Evolutionary conservation across 169 alveolate genomes (phyloP), one percentile per base, ranked within the genome.

Genomic region (Eimeria necatrix): DNA sequence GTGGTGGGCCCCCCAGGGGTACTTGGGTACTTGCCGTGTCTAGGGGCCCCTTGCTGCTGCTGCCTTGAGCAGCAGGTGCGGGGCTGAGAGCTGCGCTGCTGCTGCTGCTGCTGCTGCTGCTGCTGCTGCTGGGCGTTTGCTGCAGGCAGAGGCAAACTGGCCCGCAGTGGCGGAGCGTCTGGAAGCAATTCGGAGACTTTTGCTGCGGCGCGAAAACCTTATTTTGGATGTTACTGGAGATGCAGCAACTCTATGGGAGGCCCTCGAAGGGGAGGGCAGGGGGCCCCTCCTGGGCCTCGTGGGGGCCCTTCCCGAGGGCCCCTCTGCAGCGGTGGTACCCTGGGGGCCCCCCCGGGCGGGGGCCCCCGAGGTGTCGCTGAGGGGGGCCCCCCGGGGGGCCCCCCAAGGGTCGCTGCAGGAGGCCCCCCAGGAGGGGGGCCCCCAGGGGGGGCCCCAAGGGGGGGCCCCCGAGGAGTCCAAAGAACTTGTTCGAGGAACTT

Each of bases 91-190:
- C n/a, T n/a, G n/a, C n/a, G n/a, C n/a, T n/a, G n/a, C n/a, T n/a
- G n/a, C n/a, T n/a, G n/a, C n/a, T n/a, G n/a, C n/a, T n/a, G n/a
- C n/a, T n/a, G n/a, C n/a, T n/a, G n/a, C n/a, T n/a, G n/a, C n/a
- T n/a, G n/a, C n/a, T n/a, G n/a, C n/a, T n/a, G n/a, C n/a, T n/a
- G n/a, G n/a, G n/a, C n/a, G n/a, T n/a, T 61, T 4, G 7, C n/a
- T 32, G 7, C 24, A 71, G 83, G 83, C 83, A n/a, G 83, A 71
- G 83, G 14, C 83, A 3, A 48, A 71, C 24, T 71, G 83, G 83
- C 3, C 22, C 24, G 49, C 4, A 4, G 51, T 71, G 4, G 46
- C 46, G 4, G 83, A n/a, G 46, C 4, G 83, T 4, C 49, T 71
- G 16, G 16, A 5, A 5, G 4, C 83, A 5, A 8, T 71, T 5